Percentiles rank a stretch among this genome's conserved stretches.
Conservation (phyloP, 1,284 basidiomycete species). For the Sanghuangporus sanghuang region DNA sequence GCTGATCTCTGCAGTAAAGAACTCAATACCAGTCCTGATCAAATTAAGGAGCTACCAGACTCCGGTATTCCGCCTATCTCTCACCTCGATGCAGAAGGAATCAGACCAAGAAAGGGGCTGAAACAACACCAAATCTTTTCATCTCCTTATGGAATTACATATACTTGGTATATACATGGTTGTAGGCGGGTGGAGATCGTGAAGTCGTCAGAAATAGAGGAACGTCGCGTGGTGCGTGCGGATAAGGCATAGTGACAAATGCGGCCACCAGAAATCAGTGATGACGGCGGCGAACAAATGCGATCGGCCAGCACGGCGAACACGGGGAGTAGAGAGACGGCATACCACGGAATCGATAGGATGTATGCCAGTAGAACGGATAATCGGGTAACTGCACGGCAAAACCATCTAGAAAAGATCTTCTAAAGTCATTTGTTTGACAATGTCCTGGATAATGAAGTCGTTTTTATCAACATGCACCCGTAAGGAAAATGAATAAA, state of each 20-base stretch:
- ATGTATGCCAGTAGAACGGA: background rate
- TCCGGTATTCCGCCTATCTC: background rate
- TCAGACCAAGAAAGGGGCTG: background rate
- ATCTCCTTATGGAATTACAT: background rate
- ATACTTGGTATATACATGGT: background rate
- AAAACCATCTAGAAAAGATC: constrained; percentile 63
- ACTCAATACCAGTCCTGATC: background rate
- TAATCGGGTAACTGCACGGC: background rate
- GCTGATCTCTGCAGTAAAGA: no score
- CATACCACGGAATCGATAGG: background rate
- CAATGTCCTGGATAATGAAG: constrained; percentile 62
- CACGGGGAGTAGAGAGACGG: no score
- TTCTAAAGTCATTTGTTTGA: constrained; percentile 98
- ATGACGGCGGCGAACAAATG: background rate
- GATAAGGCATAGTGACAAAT: background rate
- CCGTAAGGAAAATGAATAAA: background rate
- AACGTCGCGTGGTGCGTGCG: background rate
- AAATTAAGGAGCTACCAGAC: background rate
- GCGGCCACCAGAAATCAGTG: no score
- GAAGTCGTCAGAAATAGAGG: background rate
- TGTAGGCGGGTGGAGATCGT: background rate
- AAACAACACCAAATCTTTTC: background rate
- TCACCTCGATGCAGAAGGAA: background rate
- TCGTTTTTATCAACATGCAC: no score
- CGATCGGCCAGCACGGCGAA: background rate